These are phyloP conservation scores for Thalassiosira sp. DNA, from an alignment of 352 stramenopile species.

Conservation along the genomic window DNA sequence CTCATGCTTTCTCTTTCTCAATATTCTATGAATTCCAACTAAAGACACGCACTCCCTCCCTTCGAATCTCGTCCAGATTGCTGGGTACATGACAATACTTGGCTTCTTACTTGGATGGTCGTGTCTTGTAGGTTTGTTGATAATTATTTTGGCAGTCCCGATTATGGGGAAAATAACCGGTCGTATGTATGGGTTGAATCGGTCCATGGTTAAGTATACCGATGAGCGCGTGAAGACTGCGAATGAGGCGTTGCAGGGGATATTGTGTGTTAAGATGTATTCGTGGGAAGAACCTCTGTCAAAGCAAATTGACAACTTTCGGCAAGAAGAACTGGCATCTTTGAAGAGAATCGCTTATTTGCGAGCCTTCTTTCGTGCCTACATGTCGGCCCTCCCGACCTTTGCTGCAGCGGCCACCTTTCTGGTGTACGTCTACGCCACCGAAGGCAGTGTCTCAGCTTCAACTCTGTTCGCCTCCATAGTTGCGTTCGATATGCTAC, in stretches of 20 bases:
- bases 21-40: no score
- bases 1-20: no score
- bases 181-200: constrained; percentile 66
- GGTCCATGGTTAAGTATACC: constrained; percentile 68
- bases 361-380: constrained; percentile 75
- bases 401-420: constrained; percentile 70
- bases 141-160: constrained; percentile 65
- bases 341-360: constrained; percentile 59
- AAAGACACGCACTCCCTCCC: no score
- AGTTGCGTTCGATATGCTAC: constrained; percentile 74
- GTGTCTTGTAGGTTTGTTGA: constrained; percentile 59
- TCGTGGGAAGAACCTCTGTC: constrained; percentile 82
- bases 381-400: constrained; percentile 65
- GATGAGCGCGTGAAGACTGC: constrained; percentile 87
- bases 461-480: constrained; percentile 70
- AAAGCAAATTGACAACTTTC: constrained; percentile 48
- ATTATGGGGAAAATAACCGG: constrained; percentile 68
- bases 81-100: constrained; percentile 72
- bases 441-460: constrained; percentile 52
- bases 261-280: constrained; percentile 90
- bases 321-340: constrained; percentile 52
- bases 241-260: constrained; percentile 89
- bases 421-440: constrained; percentile 56
- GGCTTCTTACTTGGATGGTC: constrained; percentile 64
- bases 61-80: constrained; percentile 70